These are phyloP conservation scores for Sclerotinia sclerotiorum DNA, from an alignment of 2,329 filamentous ascomycete species.

Conservation along the genomic window DNA sequence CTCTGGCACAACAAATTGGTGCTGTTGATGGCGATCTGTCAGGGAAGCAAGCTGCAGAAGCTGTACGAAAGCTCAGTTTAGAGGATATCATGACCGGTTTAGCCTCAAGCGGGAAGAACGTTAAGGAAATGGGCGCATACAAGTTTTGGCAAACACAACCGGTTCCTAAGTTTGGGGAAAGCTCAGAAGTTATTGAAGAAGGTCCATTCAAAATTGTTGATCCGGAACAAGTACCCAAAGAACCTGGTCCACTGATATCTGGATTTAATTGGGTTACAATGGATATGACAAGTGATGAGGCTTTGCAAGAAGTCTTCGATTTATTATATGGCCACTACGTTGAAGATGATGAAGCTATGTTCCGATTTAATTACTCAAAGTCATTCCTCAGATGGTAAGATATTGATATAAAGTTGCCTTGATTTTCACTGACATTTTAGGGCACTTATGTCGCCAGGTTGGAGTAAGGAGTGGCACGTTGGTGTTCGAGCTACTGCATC, in stretches of 20 bases:
- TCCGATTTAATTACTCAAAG: slow-evolving; percentile 92
- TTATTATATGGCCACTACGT: slow-evolving; percentile 93
- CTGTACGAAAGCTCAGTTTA: slow-evolving; percentile 63
- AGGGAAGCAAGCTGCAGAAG: slow-evolving; percentile 48
- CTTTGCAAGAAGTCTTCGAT: slow-evolving; percentile 88
- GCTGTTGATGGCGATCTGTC: slow-evolving; percentile 42
- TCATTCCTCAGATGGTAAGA: slow-evolving; percentile 84
- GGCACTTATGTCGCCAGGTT: slow-evolving; percentile 92
- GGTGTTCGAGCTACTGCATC: slow-evolving; percentile 84
- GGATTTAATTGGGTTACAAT: slow-evolving; percentile 95
- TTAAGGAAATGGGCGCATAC: slow-evolving; percentile 94
- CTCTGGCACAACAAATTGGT: slow-evolving; percentile 59
- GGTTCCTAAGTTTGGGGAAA: slow-evolving; percentile 76
- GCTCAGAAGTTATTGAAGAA: slow-evolving; percentile 60
- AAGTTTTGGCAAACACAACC: slow-evolving; percentile 99
- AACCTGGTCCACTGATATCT: slow-evolving; percentile 70
- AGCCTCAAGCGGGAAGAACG: slow-evolving; percentile 79
- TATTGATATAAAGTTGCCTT: slow-evolving; percentile 1
- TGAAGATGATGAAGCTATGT: slow-evolving; percentile 95
- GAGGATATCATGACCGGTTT: slow-evolving; percentile 73
- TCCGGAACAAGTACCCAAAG: slow-evolving; percentile 74
- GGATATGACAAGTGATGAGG: slow-evolving; percentile 74
- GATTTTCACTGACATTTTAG: slow-evolving; percentile 47
- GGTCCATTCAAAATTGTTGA: slow-evolving; percentile 82
- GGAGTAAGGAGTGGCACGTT: slow-evolving; percentile 92